Evolutionary conservation across 495 filamentous ascomycete species (phyloP).

Genomic region (Sabuloglossum arenarium): DNA sequence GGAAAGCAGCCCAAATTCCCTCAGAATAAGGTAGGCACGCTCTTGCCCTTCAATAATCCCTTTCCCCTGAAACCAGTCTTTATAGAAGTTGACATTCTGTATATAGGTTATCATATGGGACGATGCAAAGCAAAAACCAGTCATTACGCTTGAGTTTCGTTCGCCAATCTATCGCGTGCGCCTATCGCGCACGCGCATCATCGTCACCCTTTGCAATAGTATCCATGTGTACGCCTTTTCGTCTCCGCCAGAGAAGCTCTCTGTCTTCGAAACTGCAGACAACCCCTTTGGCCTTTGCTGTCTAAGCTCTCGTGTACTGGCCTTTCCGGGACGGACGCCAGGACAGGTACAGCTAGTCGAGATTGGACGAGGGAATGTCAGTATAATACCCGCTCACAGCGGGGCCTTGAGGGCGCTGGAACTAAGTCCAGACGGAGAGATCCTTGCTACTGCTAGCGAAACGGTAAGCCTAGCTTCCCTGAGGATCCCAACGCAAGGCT

Average conservation of each 20-base stretch:
- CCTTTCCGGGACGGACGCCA: constrained; percentile 63
- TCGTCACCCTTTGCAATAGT: constrained; percentile 63
- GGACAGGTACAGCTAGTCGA: constrained; percentile 91
- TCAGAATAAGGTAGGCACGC: constrained; percentile 50
- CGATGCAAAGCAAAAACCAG: constrained; percentile 54
- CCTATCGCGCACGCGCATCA: constrained; percentile 55
- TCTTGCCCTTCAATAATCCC: neutral
- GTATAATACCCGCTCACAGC: constrained; percentile 83
- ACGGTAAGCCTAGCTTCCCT: constrained; percentile 26
- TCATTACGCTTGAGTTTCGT: constrained; percentile 51
- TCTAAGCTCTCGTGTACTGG: constrained; percentile 46
- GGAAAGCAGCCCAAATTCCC: constrained; percentile 73
- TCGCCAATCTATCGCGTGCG: constrained; percentile 60
- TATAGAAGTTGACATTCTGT: constrained; percentile 1
- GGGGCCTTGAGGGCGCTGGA: constrained; percentile 58
- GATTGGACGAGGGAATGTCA: constrained; percentile 61
- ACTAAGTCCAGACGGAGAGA: constrained; percentile 57
- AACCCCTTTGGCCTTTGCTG: constrained; percentile 70
- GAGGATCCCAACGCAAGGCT: neutral
- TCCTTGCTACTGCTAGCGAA: constrained; percentile 83
- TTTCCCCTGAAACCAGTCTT: neutral
- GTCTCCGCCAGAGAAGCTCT: constrained; percentile 48
- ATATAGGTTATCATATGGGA: constrained; percentile 75
- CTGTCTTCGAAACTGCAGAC: constrained; percentile 66
- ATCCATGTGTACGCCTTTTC: constrained; percentile 68